A percentile compares a stretch with the other conserved stretches of the same genome.
phyloP scores from a whole-genome alignment of 148 eudicot genomes.

The Gaultheria prostrata region DNA sequence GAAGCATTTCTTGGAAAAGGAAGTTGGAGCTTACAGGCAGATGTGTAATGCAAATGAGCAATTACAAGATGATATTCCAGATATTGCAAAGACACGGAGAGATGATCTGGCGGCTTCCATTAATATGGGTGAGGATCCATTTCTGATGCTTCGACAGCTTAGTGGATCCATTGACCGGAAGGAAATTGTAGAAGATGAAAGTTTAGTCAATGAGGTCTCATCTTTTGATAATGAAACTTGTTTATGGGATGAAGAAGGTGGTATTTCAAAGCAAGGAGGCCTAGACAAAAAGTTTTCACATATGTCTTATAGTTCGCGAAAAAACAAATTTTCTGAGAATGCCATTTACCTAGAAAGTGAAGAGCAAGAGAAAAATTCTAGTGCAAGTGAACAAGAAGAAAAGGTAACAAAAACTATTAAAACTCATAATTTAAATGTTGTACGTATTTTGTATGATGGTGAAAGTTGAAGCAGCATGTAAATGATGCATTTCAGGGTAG shows the following conservation, averaged over 20 bases:
- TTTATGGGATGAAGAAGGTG: conserved; percentile 18
- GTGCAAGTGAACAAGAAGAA: conserved; percentile 12
- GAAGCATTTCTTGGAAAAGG: conserved; percentile 72
- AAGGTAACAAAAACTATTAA: background rate
- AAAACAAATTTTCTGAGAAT: conserved; percentile 23
- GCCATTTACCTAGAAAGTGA: conserved; percentile 21
- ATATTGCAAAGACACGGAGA: conserved; percentile 19
- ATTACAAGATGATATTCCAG: conserved; percentile 23
- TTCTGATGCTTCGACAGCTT: conserved; percentile 53
- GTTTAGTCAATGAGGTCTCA: background rate
- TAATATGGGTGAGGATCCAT: conserved; percentile 51
- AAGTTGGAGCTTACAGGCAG: conserved; percentile 64
- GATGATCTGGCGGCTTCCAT: conserved; percentile 26
- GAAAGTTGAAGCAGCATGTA: conserved; percentile 15
- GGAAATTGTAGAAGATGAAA: conserved; percentile 18
- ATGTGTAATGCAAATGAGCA: conserved; percentile 44
- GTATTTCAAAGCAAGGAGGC: conserved; percentile 16
- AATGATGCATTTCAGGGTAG: background rate
- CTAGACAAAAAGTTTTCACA: background rate
- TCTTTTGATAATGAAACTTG: too few species aligned
- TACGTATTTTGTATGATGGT: conserved; percentile 15
- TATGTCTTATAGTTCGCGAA: conserved; percentile 18
- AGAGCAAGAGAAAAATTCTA: conserved; percentile 15
- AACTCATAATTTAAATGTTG: conserved; percentile 20
- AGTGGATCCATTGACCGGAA: conserved; percentile 43